Evolutionary conservation across 495 filamentous ascomycete species (phyloP).

Genomic region (Xylaria telfairii): DNA sequence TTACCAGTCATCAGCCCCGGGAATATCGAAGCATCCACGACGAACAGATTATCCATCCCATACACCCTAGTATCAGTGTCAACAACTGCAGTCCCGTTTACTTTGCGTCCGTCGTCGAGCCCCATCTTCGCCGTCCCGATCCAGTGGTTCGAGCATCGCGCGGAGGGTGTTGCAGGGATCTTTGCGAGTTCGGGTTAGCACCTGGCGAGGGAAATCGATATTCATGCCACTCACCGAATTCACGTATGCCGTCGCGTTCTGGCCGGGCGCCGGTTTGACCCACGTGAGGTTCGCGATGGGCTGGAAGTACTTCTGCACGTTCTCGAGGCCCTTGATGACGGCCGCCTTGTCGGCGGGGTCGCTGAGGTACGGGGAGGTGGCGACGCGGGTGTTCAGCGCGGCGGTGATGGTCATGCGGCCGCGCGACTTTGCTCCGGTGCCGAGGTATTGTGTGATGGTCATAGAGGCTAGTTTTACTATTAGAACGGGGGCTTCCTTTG

Average conservation of each 20-base stretch:
- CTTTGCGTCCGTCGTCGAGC: constrained; percentile 57
- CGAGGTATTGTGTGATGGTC: constrained; percentile 62
- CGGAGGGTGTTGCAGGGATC: constrained; percentile 44
- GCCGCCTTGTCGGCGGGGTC: constrained; percentile 44
- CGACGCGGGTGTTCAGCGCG: constrained; percentile 53
- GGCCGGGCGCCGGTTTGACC: constrained; percentile 52
- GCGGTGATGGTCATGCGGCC: constrained; percentile 57
- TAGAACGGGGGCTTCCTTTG: not conserved
- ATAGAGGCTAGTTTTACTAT: constrained; percentile 40
- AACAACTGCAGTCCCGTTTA: constrained; percentile 60
- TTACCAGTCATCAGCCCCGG: constrained; percentile 62
- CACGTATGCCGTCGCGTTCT: constrained; percentile 56
- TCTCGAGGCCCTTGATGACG: constrained; percentile 53
- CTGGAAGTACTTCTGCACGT: constrained; percentile 55
- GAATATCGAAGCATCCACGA: constrained; percentile 40
- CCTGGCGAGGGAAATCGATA: no score
- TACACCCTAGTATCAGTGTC: constrained; percentile 63
- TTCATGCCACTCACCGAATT: constrained; percentile 36
- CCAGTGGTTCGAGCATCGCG: constrained; percentile 54
- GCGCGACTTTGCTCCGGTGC: constrained; percentile 57
- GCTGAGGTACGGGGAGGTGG: constrained; percentile 50
- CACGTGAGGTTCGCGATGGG: constrained; percentile 57
- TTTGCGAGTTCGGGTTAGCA: constrained; percentile 22
- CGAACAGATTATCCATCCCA: constrained; percentile 61
- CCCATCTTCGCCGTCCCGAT: constrained; percentile 62